phyloP scores from a whole-genome alignment of 345 rosid genomes.

The Viola odorata region DNA sequence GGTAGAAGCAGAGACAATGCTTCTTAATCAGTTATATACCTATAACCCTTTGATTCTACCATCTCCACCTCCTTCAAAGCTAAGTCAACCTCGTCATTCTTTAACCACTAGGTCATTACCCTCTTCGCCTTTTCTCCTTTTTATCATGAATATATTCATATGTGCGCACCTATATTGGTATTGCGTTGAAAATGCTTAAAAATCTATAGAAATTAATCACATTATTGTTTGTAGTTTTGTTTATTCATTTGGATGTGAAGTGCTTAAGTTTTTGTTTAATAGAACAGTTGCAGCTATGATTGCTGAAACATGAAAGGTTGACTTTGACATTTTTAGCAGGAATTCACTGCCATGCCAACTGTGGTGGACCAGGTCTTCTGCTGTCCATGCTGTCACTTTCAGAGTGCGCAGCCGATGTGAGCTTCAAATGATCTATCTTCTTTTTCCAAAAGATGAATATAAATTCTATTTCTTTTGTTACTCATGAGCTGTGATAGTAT shows the following conservation, averaged over 20 bases:
- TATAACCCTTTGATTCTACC: constrained; percentile 4
- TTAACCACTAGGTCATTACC: neutral
- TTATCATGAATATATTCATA: no score
- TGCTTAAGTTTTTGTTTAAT: neutral
- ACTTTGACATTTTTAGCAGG: constrained; percentile 30
- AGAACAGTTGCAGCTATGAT: no score
- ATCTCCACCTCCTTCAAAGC: neutral
- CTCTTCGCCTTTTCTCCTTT: neutral
- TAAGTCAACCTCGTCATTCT: neutral
- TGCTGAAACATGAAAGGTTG: no score
- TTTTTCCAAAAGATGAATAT: no score
- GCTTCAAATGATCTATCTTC: neutral
- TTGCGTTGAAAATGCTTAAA: no score
- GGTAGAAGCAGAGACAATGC: constrained; percentile 3
- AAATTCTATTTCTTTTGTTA: no score
- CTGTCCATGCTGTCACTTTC: constrained; percentile 10
- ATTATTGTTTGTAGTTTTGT: neutral
- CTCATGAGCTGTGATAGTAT: no score
- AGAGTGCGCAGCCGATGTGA: constrained; percentile 23
- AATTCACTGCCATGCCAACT: constrained; percentile 11
- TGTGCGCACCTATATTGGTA: neutral
- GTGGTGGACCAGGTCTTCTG: constrained; percentile 22
- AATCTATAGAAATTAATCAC: neutral
- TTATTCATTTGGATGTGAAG: no score
- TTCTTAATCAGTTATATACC: constrained; percentile 5